Conservation (phyloP, 2,329 filamentous ascomycete species). For the Ophiognomonia clavigignenti-juglandacearum region DNA sequence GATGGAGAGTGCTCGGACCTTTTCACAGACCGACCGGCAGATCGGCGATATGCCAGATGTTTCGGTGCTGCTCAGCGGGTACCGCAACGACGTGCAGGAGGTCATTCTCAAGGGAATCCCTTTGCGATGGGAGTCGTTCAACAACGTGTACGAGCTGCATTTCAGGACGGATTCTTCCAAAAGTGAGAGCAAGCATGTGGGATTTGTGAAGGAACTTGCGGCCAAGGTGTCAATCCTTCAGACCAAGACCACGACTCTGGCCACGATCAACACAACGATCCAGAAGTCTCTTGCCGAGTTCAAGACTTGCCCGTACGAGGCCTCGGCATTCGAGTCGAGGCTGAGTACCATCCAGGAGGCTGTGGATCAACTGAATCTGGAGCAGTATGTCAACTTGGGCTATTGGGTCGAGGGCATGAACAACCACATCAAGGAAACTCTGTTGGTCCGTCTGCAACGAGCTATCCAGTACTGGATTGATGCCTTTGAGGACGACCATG, state of each 20-base stretch:
- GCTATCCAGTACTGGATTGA: slow-evolving; percentile 85
- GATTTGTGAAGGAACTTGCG: slow-evolving; percentile 93
- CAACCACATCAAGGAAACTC: slow-evolving; percentile 71
- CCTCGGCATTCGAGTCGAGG: slow-evolving; percentile 71
- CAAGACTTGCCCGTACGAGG: slow-evolving; percentile 77
- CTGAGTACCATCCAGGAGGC: slow-evolving; percentile 84
- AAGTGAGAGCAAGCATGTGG: slow-evolving; percentile 83
- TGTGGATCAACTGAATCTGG: slow-evolving; percentile 93
- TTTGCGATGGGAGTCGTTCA: slow-evolving; percentile 94
- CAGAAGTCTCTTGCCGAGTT: slow-evolving; percentile 82
- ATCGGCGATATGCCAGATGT: slow-evolving; percentile 85
- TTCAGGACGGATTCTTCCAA: slow-evolving; percentile 49
- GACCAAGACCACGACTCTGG: slow-evolving; percentile 74
- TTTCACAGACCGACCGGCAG: slow-evolving; percentile 79
- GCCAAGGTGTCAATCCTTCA: slow-evolving; percentile 83
- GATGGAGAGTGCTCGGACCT: slow-evolving; percentile 97
- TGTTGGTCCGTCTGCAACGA: slow-evolving; percentile 76
- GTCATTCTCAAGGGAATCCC: slow-evolving; percentile 84
- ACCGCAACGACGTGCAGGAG: slow-evolving; percentile 82
- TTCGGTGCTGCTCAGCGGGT: slow-evolving; percentile 80
- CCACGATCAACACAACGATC: slow-evolving; percentile 71
- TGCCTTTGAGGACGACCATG: slow-evolving; percentile 65
- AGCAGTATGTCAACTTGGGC: slow-evolving; percentile 89
- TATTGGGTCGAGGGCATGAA: slow-evolving; percentile 91
- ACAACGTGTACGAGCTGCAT: slow-evolving; percentile 92